Percentiles rank a stretch among this genome's conserved stretches.
These are phyloP conservation scores for Toxicodendron radicans DNA, from an alignment of 345 rosid genomes.

Conservation along the genomic window DNA sequence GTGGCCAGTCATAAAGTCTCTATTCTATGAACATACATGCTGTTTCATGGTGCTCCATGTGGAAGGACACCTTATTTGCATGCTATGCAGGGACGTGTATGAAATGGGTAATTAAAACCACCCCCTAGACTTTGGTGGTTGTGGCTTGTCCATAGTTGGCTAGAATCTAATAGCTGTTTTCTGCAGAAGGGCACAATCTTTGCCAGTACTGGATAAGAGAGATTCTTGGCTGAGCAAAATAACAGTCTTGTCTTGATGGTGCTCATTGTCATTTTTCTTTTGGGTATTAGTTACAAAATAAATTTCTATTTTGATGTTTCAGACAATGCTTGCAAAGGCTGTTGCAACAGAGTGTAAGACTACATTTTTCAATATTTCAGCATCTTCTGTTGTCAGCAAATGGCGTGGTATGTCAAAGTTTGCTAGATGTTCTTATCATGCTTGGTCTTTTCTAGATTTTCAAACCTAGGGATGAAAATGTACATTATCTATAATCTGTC, in stretches of 20 bases:
- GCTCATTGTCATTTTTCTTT: neutral
- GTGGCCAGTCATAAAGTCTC: neutral
- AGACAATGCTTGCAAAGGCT: slow-evolving; percentile 99
- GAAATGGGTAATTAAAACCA: neutral
- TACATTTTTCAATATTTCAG: slow-evolving; percentile 95
- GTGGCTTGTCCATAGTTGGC: neutral
- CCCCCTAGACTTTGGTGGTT: neutral
- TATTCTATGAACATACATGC: neutral
- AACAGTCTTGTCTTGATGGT: neutral
- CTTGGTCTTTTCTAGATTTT: neutral
- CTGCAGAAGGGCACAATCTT: neutral
- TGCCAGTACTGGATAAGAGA: neutral
- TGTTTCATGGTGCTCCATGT: neutral
- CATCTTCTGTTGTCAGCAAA: slow-evolving; percentile 98
- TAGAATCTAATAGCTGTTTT: neutral
- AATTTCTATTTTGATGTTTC: slow-evolving; percentile 27
- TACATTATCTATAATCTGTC: neutral
- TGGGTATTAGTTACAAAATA: neutral
- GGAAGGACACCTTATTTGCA: neutral
- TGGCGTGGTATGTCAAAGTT: slow-evolving; percentile 74
- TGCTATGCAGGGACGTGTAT: neutral
- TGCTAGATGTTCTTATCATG: neutral
- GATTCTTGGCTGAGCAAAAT: neutral
- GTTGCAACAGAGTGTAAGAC: slow-evolving; percentile 99
- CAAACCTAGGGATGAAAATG: neutral